Evolutionary conservation across 345 rosid species (phyloP).

Genomic region (Gossypium australe): DNA sequence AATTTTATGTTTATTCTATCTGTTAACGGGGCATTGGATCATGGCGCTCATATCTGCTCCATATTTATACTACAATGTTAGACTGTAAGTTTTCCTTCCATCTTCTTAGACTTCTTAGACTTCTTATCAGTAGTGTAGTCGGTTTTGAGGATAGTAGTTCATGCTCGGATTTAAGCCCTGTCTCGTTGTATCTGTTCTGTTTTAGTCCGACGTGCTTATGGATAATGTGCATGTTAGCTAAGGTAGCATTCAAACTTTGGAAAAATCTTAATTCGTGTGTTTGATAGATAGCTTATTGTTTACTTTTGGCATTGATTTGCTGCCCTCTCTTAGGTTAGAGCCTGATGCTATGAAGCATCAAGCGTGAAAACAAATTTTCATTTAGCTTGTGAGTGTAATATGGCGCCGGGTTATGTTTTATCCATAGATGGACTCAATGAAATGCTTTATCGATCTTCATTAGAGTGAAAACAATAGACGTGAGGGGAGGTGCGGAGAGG

Average conservation of each 20-base stretch:
- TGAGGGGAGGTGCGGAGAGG: not conserved
- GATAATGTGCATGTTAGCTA: no score
- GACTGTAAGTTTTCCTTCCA: constrained; percentile 28
- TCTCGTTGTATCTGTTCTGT: not conserved
- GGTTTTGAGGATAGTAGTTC: not conserved
- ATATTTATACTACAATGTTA: constrained; percentile 54
- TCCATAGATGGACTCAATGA: no score
- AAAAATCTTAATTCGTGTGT: not conserved
- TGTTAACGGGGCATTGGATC: constrained; percentile 61
- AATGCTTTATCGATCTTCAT: no score
- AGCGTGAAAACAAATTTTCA: not conserved
- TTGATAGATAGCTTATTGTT: not conserved
- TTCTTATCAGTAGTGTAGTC: not conserved
- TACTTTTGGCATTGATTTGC: not conserved
- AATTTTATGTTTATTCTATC: constrained; percentile 40
- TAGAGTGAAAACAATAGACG: no score
- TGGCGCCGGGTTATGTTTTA: no score
- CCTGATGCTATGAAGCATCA: not conserved
- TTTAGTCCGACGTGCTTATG: not conserved
- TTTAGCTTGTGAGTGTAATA: not conserved
- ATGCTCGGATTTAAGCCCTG: not conserved
- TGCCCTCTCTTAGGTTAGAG: not conserved
- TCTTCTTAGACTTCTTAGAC: not conserved
- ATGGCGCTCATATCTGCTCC: constrained; percentile 56
- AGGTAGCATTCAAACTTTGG: not conserved